Base-by-base conservation (phyloP, 1,284 basidiomycete genomes). In the Leccinum griseonigrum region DNA sequence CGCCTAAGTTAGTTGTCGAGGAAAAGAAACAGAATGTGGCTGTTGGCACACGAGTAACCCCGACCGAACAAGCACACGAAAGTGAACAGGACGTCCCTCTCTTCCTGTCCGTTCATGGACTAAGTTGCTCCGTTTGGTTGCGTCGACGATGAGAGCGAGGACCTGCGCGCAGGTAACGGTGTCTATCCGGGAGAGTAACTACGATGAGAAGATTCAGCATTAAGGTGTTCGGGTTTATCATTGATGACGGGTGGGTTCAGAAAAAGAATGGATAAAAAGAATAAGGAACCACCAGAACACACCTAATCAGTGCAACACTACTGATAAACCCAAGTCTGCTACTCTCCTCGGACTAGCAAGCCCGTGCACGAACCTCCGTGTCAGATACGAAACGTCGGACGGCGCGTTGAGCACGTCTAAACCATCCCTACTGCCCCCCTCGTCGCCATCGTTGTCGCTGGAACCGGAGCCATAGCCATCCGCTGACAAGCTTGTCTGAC, bases 341-440 rank as follows among this genome's bases (percentile, higher is more conserved):
- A 76, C 92, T 95, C 75, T 98, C 95, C 95, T 82, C 2, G 95
- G 92, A 75, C 92, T 95, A 0, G 92, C 94, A 29, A 99, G 80
- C 18, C 97, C 97, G 51, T 94, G 82, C 36, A 96, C 79, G 31
- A 97, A 82, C 40, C 95, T 78, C 64, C 92, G 85, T 69, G 97
- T 86, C 6, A 93, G 91, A 73, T 97, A 97, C 6, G 91, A 86
- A 0, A 96, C 92, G 78, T 97, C 95, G 34, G 34, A 13, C 67
- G 90, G 87, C 4, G 93, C 89, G 75, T 96, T 95, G 58, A 88
- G 71, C 11, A 73, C 71, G 66, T 92, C 85, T 57, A 88, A 73
- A 52, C 79, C 79, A 60, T 86, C 85, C 2, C 78, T 77, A 38
- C 85, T 83, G 7, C 79, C 76, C 10, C 34, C 48, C 48, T 51